Evolutionary conservation across 257 asterid species (phyloP), one percentile per base, ranked within the genome.

Genomic region (Paraleonurus japonicus): DNA sequence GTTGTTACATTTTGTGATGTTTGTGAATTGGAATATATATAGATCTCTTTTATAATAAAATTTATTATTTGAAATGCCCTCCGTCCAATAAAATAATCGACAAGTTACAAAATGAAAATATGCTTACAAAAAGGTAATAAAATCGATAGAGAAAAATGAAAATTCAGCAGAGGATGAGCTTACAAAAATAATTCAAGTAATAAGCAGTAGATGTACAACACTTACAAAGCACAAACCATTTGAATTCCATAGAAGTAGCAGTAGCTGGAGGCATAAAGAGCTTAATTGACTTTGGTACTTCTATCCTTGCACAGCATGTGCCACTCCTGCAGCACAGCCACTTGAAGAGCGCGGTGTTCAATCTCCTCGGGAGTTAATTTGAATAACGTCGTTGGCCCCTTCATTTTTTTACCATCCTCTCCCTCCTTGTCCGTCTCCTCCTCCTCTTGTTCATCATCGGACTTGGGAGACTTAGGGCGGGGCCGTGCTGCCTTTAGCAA

Each of bases 341-440:
- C 88, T 81, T 92, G 98, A 69, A 92, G 89, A 60, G 98, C 98
- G 2, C 98, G 92, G 61, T 90, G 98, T 81, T 92, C 98, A 0
- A 87, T 95, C 65, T 92, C 98, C 81, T 90, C 98, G 0, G 96
- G 80, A 1, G 96, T 85, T 16, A 90, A 80, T 76, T 92, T 83
- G 17, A 86, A 86, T 82, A 92, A 68, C 0, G 96, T 92, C 2
- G 96, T 66, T 2, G 96, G 96, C 3, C 90, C 90, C 81, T 90
- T 88, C 0, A 35, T 1, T 7, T 60, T 74, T 75, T 85, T 83
- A 61, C 83, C 87, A 35, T 80, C 87, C 23, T 81, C 87, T 70
- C 79, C 90, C 70, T 77, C 81, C 4, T 45, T 6, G n/a, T 6
- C 33, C 69, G 0, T 77, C 2, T 82, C 80, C 1, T 76, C 74